Percentiles rank a stretch among this genome's conserved stretches.
Evolutionary conservation across 208 protist species (phyloP).

Genomic region (Wallacemonas sp.): DNA sequence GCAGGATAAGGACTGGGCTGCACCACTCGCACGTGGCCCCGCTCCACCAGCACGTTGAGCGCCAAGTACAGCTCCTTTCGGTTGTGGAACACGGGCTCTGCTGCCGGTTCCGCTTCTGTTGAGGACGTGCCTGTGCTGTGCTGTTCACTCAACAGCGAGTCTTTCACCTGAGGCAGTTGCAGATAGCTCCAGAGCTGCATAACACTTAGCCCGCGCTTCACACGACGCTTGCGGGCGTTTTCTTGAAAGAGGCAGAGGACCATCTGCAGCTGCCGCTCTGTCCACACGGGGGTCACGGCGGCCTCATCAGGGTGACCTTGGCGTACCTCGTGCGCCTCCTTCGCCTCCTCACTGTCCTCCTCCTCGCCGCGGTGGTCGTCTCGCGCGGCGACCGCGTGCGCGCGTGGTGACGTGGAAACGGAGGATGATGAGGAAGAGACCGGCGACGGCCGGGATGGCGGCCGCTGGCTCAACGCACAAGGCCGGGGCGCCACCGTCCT

Average conservation of each 20-base stretch:
- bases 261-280: slow-evolving; percentile 7
- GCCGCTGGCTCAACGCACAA: too few species aligned
- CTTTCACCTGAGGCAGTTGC: background rate
- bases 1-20: slow-evolving; percentile 4
- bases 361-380: too few species aligned
- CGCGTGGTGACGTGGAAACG: too few species aligned
- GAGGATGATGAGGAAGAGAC: too few species aligned
- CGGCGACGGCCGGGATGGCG: too few species aligned
- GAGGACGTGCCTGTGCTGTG: too few species aligned
- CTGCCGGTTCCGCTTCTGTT: too few species aligned
- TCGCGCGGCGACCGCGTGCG: too few species aligned
- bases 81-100: background rate
- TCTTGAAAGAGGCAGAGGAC: background rate
- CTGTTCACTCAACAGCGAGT: background rate
- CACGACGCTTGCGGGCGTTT: background rate
- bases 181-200: slow-evolving; percentile 16
- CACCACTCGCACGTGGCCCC: background rate
- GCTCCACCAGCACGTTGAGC: slow-evolving; percentile 3
- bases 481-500: too few species aligned
- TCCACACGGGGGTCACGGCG: background rate
- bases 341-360: too few species aligned
- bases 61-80: slow-evolving; percentile 10
- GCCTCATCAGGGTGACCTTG: background rate
- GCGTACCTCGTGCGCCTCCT: too few species aligned
- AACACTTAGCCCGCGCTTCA: background rate